phyloP scores from a whole-genome alignment of 2,329 filamentous ascomycete genomes.

The Fusarium tanahbumbuense region DNA sequence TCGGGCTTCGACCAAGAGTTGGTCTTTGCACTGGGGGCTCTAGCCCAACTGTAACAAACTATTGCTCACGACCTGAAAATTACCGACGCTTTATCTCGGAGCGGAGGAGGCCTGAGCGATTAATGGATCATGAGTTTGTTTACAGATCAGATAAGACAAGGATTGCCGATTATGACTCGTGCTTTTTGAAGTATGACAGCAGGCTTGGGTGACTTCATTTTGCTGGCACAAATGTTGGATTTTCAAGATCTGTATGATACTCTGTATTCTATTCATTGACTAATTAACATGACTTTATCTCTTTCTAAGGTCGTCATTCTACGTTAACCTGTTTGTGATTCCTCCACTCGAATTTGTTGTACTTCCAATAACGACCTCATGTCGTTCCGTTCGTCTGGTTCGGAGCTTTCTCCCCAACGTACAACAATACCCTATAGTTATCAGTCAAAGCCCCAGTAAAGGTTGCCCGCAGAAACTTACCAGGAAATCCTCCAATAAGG shows the following conservation, averaged over 20 bases:
- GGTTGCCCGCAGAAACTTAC: constrained; percentile 53
- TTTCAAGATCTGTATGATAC: not conserved
- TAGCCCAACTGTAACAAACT: not conserved
- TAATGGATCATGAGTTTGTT: not conserved
- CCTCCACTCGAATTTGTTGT: not conserved
- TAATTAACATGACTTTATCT: not conserved
- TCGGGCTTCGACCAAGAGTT: not conserved
- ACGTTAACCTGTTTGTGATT: not conserved
- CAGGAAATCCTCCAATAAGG: constrained; percentile 69
- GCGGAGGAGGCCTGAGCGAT: not conserved
- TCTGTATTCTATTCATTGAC: not conserved
- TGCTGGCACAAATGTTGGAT: not conserved
- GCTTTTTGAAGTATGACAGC: not conserved
- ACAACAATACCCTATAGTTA: constrained; percentile 36
- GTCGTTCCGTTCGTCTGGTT: constrained; percentile 3
- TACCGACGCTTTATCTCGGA: not conserved
- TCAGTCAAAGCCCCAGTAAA: not conserved
- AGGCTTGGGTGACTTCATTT: too few relatives aligned
- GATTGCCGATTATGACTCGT: not conserved
- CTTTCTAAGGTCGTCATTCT: not conserved
- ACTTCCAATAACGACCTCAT: not conserved
- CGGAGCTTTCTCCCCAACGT: constrained; percentile 22
- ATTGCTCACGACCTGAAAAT: not conserved
- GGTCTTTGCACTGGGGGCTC: not conserved
- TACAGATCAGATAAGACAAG: not conserved